These are phyloP conservation scores for Penicillium griseofulvum DNA, from an alignment of 2,329 filamentous ascomycete genomes.

Conservation along the genomic window DNA sequence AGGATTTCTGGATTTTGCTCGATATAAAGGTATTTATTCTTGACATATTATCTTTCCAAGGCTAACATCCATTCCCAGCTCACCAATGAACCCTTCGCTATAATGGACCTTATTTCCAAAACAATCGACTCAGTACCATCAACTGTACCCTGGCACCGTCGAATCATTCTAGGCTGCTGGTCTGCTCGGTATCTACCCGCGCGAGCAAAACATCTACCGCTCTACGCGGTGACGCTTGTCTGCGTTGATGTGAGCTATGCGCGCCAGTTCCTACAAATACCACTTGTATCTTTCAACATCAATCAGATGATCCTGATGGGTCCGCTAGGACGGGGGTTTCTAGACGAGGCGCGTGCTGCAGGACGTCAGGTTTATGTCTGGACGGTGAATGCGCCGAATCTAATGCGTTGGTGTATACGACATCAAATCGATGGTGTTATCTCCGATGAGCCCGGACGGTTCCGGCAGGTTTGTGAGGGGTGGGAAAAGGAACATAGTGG, in stretches of 20 bases:
- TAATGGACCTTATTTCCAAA: conserved; percentile 68
- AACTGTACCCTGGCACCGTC: conserved; percentile 61
- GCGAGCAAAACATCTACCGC: conserved; percentile 53
- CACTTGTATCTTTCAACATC: conserved; percentile 76
- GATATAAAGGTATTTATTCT: conserved; percentile 68
- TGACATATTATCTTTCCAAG: neutral
- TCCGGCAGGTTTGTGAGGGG: conserved; percentile 11
- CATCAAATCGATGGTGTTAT: conserved; percentile 73
- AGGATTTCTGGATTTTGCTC: conserved; percentile 75
- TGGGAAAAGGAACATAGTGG: conserved; percentile 17
- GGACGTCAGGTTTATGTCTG: conserved; percentile 69
- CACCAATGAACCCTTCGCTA: conserved; percentile 53
- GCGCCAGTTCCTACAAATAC: conserved; percentile 61
- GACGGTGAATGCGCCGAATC: conserved; percentile 77
- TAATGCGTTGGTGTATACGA: conserved; percentile 78
- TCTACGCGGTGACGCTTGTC: conserved; percentile 41
- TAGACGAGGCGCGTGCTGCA: conserved; percentile 57
- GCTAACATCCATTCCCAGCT: conserved; percentile 17
- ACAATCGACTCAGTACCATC: conserved; percentile 56
- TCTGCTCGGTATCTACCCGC: conserved; percentile 67
- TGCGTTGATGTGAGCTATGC: conserved; percentile 57
- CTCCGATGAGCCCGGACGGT: conserved; percentile 68
- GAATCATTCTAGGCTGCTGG: conserved; percentile 82
- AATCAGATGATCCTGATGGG: conserved; percentile 66
- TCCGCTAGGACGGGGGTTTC: conserved; percentile 64